Conservation (phyloP, 2,329 filamentous ascomycete species). For the Aurifilum marmelostoma region DNA sequence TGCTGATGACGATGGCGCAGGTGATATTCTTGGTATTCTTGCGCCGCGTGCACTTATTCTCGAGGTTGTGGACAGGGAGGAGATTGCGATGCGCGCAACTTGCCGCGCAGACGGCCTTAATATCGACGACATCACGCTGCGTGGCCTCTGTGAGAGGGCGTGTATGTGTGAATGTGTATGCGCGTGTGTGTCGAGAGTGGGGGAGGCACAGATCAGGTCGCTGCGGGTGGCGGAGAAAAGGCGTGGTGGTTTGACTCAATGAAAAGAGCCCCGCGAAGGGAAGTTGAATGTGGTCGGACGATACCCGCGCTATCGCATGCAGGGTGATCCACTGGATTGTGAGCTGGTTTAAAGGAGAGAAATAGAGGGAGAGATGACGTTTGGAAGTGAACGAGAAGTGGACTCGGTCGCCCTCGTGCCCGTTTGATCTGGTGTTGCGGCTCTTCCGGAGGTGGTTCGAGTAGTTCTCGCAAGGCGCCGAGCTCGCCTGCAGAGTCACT, state of each 20-base stretch:
- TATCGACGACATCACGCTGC: conserved; percentile 32
- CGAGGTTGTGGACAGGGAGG: conserved; percentile 33
- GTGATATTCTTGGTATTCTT: conserved; percentile 31
- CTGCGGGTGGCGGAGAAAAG: conserved; percentile 25
- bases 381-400: neutral
- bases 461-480: conserved; percentile 3
- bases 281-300: conserved; percentile 16
- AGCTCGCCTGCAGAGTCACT: conserved; percentile 12
- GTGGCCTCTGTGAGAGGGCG: neutral
- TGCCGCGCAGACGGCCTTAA: conserved; percentile 38
- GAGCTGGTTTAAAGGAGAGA: neutral
- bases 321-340: conserved; percentile 1
- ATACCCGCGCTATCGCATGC: conserved; percentile 28
- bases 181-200: neutral
- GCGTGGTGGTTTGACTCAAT: conserved; percentile 23
- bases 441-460: conserved; percentile 18
- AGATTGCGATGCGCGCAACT: conserved; percentile 35
- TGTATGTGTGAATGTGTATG: conserved; percentile 3
- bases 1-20: conserved; percentile 27
- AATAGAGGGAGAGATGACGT: neutral
- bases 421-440: conserved; percentile 19
- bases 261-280: conserved; percentile 15
- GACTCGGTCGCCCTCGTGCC: conserved; percentile 9
- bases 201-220: neutral
- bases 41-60: conserved; percentile 31